phyloP scores from a whole-genome alignment of 202 grass and related monocot species.

The Bolboschoenoplectus hybrid region DNA sequence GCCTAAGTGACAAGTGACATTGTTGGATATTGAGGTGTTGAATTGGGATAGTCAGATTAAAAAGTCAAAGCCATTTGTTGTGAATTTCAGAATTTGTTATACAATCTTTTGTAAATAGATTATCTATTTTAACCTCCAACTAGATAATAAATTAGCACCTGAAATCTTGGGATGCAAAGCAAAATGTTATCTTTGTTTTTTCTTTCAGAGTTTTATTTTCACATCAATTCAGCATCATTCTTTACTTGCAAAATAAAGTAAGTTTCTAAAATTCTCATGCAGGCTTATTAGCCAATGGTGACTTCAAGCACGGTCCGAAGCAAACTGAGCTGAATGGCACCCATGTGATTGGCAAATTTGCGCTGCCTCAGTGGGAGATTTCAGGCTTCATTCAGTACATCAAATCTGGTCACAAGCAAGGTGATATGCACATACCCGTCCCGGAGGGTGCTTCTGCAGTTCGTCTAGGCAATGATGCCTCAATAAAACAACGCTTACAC shows the following conservation, averaged over 20 bases:
- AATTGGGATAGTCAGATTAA: not conserved
- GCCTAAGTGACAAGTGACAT: not conserved
- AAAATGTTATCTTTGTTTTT: too few species aligned
- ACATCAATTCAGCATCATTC: too few species aligned
- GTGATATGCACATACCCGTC: constrained; percentile 82
- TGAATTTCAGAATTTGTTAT: too few species aligned
- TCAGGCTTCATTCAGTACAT: constrained; percentile 93
- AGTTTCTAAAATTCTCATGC: constrained; percentile 4
- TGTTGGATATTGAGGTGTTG: not conserved
- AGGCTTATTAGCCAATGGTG: constrained; percentile 72
- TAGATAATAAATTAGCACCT: too few species aligned
- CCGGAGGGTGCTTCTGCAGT: constrained; percentile 82
- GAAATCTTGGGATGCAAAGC: too few species aligned
- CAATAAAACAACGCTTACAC: constrained; percentile 55
- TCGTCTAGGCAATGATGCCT: constrained; percentile 73
- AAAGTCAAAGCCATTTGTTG: too few species aligned
- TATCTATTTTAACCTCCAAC: too few species aligned
- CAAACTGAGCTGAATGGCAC: constrained; percentile 72
- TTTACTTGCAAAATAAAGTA: too few species aligned
- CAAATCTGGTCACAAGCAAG: constrained; percentile 89
- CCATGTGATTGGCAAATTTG: constrained; percentile 49
- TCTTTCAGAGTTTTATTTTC: too few species aligned
- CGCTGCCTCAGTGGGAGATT: constrained; percentile 78
- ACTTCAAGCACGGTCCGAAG: constrained; percentile 72
- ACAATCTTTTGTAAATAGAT: too few species aligned